Conservation (phyloP, 768 basidiomycete genomes). For the Russula virescens region DNA sequence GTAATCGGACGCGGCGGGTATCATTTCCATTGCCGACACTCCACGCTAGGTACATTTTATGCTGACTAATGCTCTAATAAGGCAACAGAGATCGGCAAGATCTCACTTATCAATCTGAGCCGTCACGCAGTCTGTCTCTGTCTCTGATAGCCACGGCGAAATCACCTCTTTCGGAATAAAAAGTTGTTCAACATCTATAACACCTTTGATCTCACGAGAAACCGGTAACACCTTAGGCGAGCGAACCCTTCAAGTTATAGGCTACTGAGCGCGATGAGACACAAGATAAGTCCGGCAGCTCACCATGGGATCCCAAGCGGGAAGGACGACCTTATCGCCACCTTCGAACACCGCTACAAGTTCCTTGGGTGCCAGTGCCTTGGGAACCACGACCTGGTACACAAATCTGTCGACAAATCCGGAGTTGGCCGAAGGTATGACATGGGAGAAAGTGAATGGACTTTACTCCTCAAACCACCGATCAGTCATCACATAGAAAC, state of each 20-base stretch:
- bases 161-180: background rate
- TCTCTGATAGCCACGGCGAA: background rate
- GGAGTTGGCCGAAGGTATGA: background rate
- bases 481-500: constrained; percentile 90
- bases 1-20: background rate
- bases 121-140: too few species aligned
- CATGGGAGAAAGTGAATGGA: constrained; percentile 19
- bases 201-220: background rate
- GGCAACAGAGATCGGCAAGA: background rate
- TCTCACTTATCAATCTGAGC: background rate
- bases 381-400: constrained; percentile 90
- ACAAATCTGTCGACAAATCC: constrained; percentile 53
- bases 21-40: too few species aligned
- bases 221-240: constrained; percentile 1
- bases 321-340: constrained; percentile 59
- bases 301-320: constrained; percentile 92
- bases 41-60: too few species aligned
- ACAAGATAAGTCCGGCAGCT: constrained; percentile 17
- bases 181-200: background rate
- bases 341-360: constrained; percentile 76
- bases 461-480: constrained; percentile 86
- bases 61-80: background rate
- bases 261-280: background rate
- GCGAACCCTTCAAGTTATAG: constrained; percentile 17
- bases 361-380: constrained; percentile 69